These are phyloP conservation scores for Fusarium lyarnte DNA, from an alignment of 2,329 filamentous ascomycete genomes.

Conservation along the genomic window DNA sequence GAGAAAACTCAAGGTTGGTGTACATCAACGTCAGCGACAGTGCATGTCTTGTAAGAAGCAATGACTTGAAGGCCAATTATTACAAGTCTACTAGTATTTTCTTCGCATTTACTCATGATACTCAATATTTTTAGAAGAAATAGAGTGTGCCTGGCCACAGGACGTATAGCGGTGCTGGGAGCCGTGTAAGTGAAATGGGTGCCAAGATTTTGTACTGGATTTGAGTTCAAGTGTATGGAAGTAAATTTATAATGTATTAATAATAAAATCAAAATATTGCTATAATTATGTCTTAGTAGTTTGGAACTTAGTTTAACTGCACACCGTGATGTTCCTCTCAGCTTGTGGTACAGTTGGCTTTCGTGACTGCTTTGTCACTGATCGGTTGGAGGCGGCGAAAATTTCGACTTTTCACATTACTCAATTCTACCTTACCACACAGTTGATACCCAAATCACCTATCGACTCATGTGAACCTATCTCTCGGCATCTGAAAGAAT, in stretches of 20 bases:
- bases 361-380: not conserved
- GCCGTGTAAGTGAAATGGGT: not conserved
- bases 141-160: not conserved
- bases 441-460: slow-evolving; percentile 9
- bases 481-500: not conserved
- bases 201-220: not conserved
- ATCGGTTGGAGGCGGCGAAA: slow-evolving; percentile 30
- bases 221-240: not conserved
- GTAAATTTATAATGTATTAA: not conserved
- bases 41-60: not conserved
- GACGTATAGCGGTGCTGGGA: not conserved
- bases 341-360: not conserved
- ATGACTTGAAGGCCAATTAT: not conserved
- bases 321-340: too few species aligned
- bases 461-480: not conserved
- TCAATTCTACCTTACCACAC: slow-evolving; percentile 7
- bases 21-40: not conserved
- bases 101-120: not conserved
- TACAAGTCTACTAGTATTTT: not conserved
- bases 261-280: not conserved
- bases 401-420: slow-evolving; percentile 32
- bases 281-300: not conserved
- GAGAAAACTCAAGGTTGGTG: not conserved
- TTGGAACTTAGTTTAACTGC: not conserved
- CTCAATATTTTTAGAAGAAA: not conserved